Evolutionary conservation across 2,329 filamentous ascomycete species (phyloP).

Genomic region (Magnaporthales sp.): DNA sequence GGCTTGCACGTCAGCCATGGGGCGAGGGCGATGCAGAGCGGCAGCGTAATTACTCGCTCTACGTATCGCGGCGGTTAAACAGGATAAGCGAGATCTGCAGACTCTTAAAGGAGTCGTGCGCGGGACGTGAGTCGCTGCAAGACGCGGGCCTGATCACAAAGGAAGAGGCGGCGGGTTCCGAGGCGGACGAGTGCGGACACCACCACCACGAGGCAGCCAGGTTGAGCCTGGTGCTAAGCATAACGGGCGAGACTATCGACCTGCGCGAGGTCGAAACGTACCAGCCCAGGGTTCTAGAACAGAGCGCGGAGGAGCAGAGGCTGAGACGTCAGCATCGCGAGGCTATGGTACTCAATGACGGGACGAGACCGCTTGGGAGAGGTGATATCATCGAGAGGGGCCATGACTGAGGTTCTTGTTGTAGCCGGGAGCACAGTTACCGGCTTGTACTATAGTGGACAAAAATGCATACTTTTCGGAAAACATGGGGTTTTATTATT

Average conservation of each 20-base stretch:
- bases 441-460: background rate
- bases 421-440: background rate
- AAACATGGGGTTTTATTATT: background rate
- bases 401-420: slow-evolving; percentile 22
- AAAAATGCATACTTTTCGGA: background rate
- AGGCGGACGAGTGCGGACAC: slow-evolving; percentile 10
- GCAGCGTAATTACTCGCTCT: slow-evolving; percentile 42
- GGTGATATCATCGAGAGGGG: slow-evolving; percentile 71
- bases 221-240: slow-evolving; percentile 23
- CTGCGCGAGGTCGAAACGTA: slow-evolving; percentile 8
- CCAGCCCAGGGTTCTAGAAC: slow-evolving; percentile 34
- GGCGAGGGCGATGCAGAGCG: slow-evolving; percentile 45
- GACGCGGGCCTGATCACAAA: slow-evolving; percentile 38
- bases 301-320: slow-evolving; percentile 59
- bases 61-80: slow-evolving; percentile 41
- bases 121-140: slow-evolving; percentile 42
- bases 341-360: slow-evolving; percentile 85
- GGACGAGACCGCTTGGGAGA: slow-evolving; percentile 62
- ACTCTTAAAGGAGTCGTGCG: slow-evolving; percentile 36
- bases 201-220: slow-evolving; percentile 4
- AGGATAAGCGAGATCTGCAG: slow-evolving; percentile 43
- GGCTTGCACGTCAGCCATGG: slow-evolving; percentile 68
- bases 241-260: slow-evolving; percentile 13
- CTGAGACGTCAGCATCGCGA: slow-evolving; percentile 70
- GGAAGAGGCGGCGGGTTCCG: slow-evolving; percentile 12